Conservation (phyloP, 768 basidiomycete genomes). For the Suillus subalutaceus region DNA sequence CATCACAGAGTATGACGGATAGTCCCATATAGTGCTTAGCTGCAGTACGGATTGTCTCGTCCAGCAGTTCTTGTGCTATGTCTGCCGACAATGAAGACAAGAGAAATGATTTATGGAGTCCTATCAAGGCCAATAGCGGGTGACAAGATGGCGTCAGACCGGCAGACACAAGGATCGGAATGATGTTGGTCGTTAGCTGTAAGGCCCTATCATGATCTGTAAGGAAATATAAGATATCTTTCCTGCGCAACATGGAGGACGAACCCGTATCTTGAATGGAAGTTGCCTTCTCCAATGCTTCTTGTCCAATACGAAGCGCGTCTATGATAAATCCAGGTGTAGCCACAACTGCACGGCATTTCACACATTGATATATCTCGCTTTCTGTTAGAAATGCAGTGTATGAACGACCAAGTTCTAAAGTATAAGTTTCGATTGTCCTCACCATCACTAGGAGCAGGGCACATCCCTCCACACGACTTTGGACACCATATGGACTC, state of each 20-base stretch:
- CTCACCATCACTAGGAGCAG: constrained; percentile 62
- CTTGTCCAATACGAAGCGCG: constrained; percentile 67
- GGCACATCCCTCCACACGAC: constrained; percentile 65
- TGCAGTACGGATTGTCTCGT: constrained; percentile 62
- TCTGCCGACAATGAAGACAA: constrained; percentile 49
- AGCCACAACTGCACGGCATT: constrained; percentile 53
- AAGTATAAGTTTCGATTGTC: neutral
- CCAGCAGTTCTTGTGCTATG: constrained; percentile 54
- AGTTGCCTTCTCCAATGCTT: constrained; percentile 75
- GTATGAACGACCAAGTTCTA: neutral
- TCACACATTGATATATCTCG: constrained; percentile 49
- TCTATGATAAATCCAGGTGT: constrained; percentile 61
- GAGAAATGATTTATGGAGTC: constrained; percentile 72
- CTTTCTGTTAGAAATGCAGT: constrained; percentile 41
- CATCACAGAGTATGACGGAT: constrained; percentile 50
- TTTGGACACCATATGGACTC: constrained; percentile 72
- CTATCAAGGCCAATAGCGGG: constrained; percentile 74
- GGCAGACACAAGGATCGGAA: constrained; percentile 62
- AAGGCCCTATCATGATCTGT: constrained; percentile 61
- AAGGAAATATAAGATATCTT: constrained; percentile 7
- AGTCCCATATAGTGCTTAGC: constrained; percentile 59
- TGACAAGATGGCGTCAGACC: constrained; percentile 68
- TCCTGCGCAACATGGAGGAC: constrained; percentile 13
- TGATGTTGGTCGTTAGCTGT: constrained; percentile 64
- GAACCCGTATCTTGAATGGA: constrained; percentile 61